Conservation (phyloP, 108 stramenopile genomes). For the Conticribra guillardii region DNA sequence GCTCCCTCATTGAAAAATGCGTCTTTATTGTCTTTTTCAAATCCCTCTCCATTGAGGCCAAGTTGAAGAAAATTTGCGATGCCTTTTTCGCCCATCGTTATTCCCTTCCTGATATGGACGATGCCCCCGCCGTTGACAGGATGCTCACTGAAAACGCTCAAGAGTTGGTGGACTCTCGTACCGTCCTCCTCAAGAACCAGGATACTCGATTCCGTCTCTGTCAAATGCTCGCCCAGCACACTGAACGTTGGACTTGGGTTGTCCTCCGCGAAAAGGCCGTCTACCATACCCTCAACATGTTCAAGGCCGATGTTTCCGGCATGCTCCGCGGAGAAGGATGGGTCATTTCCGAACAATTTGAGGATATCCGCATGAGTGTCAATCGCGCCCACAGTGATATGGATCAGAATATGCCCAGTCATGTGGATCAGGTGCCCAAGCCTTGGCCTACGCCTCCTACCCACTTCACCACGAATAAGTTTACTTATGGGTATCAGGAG, state of each 20-base stretch:
- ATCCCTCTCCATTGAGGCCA: conserved; percentile 88
- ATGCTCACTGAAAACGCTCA: conserved; percentile 90
- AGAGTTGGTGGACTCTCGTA: conserved; percentile 88
- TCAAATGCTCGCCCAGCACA: conserved; percentile 84
- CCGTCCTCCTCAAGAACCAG: conserved; percentile 94
- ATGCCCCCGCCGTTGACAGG: conserved; percentile 77
- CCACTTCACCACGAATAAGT: conserved; percentile 95
- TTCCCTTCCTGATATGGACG: conserved; percentile 94
- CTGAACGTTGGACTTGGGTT: conserved; percentile 92
- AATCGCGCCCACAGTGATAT: conserved; percentile 88
- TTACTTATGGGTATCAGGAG: conserved; percentile 95
- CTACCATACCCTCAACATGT: conserved; percentile 98
- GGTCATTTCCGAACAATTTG: conserved; percentile 86
- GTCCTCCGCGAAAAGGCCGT: conserved; percentile 93
- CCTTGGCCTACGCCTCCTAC: conserved; percentile 98
- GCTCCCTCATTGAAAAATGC: conserved; percentile 82
- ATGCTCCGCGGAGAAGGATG: conserved; percentile 98
- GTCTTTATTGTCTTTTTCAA: conserved; percentile 99
- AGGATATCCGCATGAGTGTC: conserved; percentile 75
- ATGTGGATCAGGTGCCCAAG: conserved; percentile 86
- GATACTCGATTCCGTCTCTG: conserved; percentile 94
- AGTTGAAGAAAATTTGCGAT: conserved; percentile 98
- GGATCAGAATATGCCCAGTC: conserved; percentile 88
- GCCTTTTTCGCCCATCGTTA: conserved; percentile 95
- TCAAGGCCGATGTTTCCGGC: conserved; percentile 94